Conservation (phyloP, 192 early-diverging fungal genomes). For the Endogone sp. region DNA sequence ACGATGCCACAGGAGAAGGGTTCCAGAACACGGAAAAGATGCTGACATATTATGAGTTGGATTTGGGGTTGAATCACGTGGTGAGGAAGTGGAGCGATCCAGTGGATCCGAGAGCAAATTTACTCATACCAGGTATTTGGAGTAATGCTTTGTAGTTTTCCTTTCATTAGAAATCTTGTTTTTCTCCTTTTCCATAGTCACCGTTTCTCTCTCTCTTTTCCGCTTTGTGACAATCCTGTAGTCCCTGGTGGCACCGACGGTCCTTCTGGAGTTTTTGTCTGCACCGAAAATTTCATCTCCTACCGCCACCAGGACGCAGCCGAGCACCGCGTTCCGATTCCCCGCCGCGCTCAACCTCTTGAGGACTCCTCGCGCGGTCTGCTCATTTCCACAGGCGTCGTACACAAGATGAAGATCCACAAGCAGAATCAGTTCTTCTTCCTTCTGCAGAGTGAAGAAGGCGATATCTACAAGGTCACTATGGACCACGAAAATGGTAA, state of each 20-base stretch:
- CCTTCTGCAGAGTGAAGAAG: slow-evolving; percentile 85
- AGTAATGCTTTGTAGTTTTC: background rate
- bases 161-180: background rate
- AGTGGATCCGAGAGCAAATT: slow-evolving; percentile 69
- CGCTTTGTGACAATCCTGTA: too few species aligned
- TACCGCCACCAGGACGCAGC: slow-evolving; percentile 74
- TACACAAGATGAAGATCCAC: slow-evolving; percentile 86
- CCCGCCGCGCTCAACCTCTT: slow-evolving; percentile 66
- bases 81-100: slow-evolving; percentile 92
- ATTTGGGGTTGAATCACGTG: slow-evolving; percentile 98
- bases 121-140: slow-evolving; percentile 68
- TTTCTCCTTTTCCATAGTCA: too few species aligned
- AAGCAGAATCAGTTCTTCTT: slow-evolving; percentile 76
- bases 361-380: slow-evolving; percentile 63
- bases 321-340: slow-evolving; percentile 72
- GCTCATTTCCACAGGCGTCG: slow-evolving; percentile 78
- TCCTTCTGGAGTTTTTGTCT: slow-evolving; percentile 96
- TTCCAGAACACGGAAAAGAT: slow-evolving; percentile 72
- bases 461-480: slow-evolving; percentile 92
- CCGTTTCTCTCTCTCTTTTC: too few species aligned
- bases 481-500: slow-evolving; percentile 67
- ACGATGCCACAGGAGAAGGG: slow-evolving; percentile 68
- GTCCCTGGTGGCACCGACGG: slow-evolving; percentile 89
- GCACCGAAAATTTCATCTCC: slow-evolving; percentile 84
- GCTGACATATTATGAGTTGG: slow-evolving; percentile 93